Base-by-base conservation (phyloP, 331 rosid genomes). In the Malus hybrid region DNA sequence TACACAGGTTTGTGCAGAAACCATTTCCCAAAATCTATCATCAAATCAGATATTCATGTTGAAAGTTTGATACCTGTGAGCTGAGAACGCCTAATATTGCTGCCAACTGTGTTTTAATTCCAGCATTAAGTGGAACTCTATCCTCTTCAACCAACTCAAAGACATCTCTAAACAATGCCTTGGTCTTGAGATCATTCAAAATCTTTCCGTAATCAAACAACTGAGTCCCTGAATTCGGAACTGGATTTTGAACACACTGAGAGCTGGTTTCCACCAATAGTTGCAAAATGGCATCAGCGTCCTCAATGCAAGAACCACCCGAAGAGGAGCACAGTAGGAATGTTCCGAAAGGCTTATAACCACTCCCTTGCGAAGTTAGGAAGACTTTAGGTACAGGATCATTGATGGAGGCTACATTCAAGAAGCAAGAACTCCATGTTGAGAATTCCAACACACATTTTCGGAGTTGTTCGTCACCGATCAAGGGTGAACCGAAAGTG, bases 401-500 rank as follows among this genome's bases (percentile, higher is more conserved):
- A 22, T 66, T 72, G 78, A 27, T 72, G 27, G 93, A 89, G 72
- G 79, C 90, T 65, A 89, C 73, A 28, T 92, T 87, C 36, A 92
- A 71, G 80, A 92, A 92, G 82, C 88, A 85, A 59, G 93, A 92
- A 46, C 74, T 82, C 93, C 92, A 90, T 0, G 67, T 34, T 32
- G 90, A 50, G 85, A 80, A 81, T 52, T 81, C 73, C 6, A 80
- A 77, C 54, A 90, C 72, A 65, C 83, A 79, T 54, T 76, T 6
- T 66, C 77, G 83, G 39, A 88, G 67, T 1, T 4, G 6, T 8
- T 24, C 48, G 54, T 92, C 87, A 10, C 96, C 96, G 12, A 86
- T 7, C 14, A 92, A 83, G 8, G 93, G 96, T 5, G 96, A 86
- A 11, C 92, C 96, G 36, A 81, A 92, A 54, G 97, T 92, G 78